A percentile compares a stretch with the other conserved stretches of the same genome.
These are phyloP conservation scores for Mycena capillaripes DNA, from an alignment of 768 basidiomycete species.

Conservation along the genomic window DNA sequence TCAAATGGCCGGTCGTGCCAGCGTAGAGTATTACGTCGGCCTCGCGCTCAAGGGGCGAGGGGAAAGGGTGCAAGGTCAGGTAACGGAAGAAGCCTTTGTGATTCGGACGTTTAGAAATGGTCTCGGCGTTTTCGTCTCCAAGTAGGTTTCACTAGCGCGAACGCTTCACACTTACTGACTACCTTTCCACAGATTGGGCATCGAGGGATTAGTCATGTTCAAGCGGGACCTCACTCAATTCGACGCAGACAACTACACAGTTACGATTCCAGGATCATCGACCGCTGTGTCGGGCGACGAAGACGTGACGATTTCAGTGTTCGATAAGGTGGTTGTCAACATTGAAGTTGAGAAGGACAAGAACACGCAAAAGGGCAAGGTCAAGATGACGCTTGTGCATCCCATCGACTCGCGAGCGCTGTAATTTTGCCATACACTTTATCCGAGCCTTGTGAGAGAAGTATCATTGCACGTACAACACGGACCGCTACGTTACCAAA, in stretches of 20 bases:
- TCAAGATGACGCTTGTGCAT: conserved; percentile 83
- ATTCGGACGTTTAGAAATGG: conserved; percentile 96
- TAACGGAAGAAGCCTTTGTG: conserved; percentile 90
- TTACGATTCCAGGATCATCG: conserved; percentile 71
- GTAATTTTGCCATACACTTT: conserved; percentile 43
- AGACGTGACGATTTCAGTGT: conserved; percentile 82
- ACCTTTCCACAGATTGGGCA: conserved; percentile 74
- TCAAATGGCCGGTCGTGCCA: conserved; percentile 97
- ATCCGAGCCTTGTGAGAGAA: no score
- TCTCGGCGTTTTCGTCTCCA: conserved; percentile 94
- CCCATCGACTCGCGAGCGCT: conserved; percentile 71
- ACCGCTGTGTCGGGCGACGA: conserved; percentile 41
- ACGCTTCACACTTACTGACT: conserved; percentile 1
- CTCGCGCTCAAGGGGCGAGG: conserved; percentile 85
- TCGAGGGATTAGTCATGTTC: conserved; percentile 96
- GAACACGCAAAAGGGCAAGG: conserved; percentile 91
- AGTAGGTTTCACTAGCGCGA: conserved; percentile 66
- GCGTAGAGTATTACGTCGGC: conserved; percentile 98
- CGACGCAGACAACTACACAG: conserved; percentile 91
- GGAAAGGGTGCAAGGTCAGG: conserved; percentile 55
- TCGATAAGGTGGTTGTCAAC: conserved; percentile 93
- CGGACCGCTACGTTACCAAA: no score
- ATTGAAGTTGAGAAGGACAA: conserved; percentile 95
- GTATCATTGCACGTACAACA: no score
- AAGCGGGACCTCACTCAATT: conserved; percentile 86